Conservation (phyloP, 1,284 basidiomycete genomes). For the Naganishia sp. region DNA sequence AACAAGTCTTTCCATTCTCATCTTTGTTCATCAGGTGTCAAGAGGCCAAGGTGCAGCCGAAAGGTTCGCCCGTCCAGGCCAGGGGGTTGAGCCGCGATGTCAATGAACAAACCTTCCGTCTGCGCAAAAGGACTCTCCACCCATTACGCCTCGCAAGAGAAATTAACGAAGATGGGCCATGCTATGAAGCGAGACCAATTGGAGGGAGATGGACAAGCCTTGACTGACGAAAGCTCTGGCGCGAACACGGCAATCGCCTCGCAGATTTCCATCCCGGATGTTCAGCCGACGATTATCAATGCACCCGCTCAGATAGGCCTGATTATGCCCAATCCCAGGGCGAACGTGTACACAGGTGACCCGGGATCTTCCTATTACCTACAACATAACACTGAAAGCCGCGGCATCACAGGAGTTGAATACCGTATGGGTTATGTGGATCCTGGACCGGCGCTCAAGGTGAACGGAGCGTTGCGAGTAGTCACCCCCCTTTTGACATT, state of each 20-base stretch:
- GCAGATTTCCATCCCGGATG: not conserved
- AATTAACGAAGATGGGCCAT: no score
- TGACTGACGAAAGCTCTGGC: not conserved
- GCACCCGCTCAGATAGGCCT: slow-evolving; percentile 42
- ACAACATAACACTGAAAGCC: not conserved
- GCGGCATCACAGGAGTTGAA: slow-evolving; percentile 36
- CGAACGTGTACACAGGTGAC: slow-evolving; percentile 44
- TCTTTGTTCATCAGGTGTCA: no score
- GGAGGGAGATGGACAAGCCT: not conserved
- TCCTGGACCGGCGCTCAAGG: slow-evolving; percentile 42
- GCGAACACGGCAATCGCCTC: not conserved
- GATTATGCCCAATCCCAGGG: slow-evolving; percentile 51
- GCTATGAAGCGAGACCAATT: no score
- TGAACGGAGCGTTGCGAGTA: slow-evolving; percentile 43
- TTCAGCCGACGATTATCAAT: slow-evolving; percentile 6
- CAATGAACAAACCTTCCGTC: no score
- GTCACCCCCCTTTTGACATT: slow-evolving; percentile 46
- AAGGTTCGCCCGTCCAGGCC: no score
- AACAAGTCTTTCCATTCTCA: no score
- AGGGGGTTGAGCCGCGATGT: no score
- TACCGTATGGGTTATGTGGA: slow-evolving; percentile 53
- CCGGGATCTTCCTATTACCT: not conserved
- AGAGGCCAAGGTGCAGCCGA: no score
- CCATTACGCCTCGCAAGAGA: no score
- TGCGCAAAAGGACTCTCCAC: no score